These are phyloP conservation scores for Zea luxurians DNA, from an alignment of 176 grass and related monocot species.

Conservation along the genomic window DNA sequence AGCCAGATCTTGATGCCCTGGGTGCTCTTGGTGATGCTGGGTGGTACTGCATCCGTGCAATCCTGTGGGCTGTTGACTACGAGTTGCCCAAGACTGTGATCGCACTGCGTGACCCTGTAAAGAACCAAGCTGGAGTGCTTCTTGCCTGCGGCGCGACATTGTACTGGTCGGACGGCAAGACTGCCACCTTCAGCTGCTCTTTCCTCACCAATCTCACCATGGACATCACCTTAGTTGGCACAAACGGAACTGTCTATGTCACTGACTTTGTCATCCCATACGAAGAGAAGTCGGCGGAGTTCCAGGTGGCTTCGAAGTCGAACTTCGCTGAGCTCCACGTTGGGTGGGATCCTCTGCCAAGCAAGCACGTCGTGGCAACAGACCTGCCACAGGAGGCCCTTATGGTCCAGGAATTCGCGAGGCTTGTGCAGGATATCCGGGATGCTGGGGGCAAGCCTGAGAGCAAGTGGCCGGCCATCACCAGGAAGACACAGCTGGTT, in stretches of 20 bases:
- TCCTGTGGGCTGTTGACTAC: constrained; percentile 74
- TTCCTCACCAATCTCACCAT: constrained; percentile 62
- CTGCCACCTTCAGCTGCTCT: constrained; percentile 59
- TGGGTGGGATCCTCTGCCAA: constrained; percentile 62
- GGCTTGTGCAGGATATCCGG: constrained; percentile 53
- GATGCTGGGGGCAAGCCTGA: constrained; percentile 63
- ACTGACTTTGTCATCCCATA: constrained; percentile 66
- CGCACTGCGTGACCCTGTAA: constrained; percentile 37
- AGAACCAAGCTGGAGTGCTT: constrained; percentile 57
- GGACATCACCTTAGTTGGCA: constrained; percentile 58
- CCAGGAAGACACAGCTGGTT: constrained; percentile 69
- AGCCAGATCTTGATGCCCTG: constrained; percentile 76
- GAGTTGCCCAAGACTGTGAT: constrained; percentile 59
- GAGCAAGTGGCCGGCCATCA: constrained; percentile 64
- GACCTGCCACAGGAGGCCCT: constrained; percentile 70
- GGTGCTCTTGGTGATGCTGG: constrained; percentile 62
- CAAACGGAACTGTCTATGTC: constrained; percentile 58
- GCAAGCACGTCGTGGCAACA: constrained; percentile 38
- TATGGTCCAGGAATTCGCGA: constrained; percentile 66
- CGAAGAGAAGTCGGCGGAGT: constrained; percentile 45
- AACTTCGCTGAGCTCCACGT: constrained; percentile 42
- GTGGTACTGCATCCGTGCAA: constrained; percentile 80
- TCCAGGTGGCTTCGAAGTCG: constrained; percentile 43
- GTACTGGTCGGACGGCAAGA: constrained; percentile 58
- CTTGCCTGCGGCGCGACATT: constrained; percentile 58